Evolutionary conservation across 164 flowering plant genomes (phyloP), one percentile per base, ranked within the genome.

Genomic region (Vitis riparia): DNA sequence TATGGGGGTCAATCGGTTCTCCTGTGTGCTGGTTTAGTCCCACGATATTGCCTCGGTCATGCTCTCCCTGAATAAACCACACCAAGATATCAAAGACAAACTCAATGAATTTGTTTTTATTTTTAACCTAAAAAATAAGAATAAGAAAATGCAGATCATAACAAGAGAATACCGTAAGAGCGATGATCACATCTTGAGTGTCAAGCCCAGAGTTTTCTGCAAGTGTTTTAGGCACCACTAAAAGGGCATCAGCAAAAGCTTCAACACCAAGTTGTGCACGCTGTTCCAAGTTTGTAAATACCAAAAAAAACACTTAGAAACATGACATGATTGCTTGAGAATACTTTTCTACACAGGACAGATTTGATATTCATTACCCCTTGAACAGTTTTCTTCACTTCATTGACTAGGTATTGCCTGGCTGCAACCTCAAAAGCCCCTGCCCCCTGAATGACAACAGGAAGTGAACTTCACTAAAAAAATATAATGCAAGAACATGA

Each of bases 401-500:
- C 92, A 73, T 88, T 92, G 30, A 96, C 51, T 29, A 96, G 74
- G 80, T 92, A 69, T 70, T 93, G 97, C 71, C 98, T 90, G 19
- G 99, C 97, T 71, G 98, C 99, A 78, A 96, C 88, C 83, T 96
- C 99, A 83, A 96, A 96, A 67, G 99, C 95, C 51, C 99, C 99
- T 5, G 98, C 99, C 15, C 99, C 99, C 99, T 96, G 82, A 62
- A 67, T 23, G 9, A 63, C 57, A 61, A 37, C 2, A 37, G 44
- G 7, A 37, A 37, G 44, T 6, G 7, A 37, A 3, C 44, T 37
- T 37, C 44, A 37, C 44, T 37, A 37, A 6, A 37, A 37, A 37
- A 37, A 37, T 37, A 37, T 37, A 37, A 3, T 3, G 6, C 5
- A 37, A 32, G 44, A 32, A 37, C 44, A 37, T 3, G 5, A 37